These are phyloP conservation scores for Biscogniauxia mediterranea DNA, from an alignment of 2,329 filamentous ascomycete genomes.

Conservation along the genomic window DNA sequence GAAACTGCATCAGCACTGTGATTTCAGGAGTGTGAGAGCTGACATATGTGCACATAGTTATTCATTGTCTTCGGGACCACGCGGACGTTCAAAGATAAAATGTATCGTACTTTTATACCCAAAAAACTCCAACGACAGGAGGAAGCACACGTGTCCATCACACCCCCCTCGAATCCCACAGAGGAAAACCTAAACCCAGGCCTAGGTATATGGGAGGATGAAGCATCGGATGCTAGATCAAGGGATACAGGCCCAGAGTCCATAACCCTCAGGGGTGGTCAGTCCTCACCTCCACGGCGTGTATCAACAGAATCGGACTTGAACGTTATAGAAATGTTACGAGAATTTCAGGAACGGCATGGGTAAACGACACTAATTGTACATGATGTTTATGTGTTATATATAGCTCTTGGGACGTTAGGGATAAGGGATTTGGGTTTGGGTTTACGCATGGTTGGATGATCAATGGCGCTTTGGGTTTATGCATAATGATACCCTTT, in stretches of 20 bases:
- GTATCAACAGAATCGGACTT: neutral
- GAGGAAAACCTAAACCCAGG: neutral
- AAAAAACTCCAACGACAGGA: slow-evolving; percentile 15
- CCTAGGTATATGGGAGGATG: neutral
- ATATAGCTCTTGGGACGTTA: neutral
- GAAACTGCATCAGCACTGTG: neutral
- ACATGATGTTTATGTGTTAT: neutral
- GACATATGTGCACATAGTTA: slow-evolving; percentile 10
- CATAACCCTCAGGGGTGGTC: neutral
- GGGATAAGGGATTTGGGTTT: neutral
- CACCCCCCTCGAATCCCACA: neutral
- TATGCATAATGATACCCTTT: neutral
- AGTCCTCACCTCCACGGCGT: neutral
- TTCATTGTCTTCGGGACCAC: slow-evolving; percentile 29
- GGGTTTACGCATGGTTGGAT: neutral
- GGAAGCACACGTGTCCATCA: neutral
- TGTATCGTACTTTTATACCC: slow-evolving; percentile 20
- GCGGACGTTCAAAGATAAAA: slow-evolving; percentile 17
- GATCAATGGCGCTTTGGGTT: neutral
- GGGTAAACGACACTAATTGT: neutral
- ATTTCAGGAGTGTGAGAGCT: neutral
- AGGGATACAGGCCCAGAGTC: neutral
- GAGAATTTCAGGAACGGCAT: neutral
- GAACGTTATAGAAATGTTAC: neutral
- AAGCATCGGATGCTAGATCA: neutral